A percentile compares a stretch with the other conserved stretches of the same genome.
Evolutionary conservation across 805 yeast species (phyloP).

Genomic region (Candida palmyrensis): DNA sequence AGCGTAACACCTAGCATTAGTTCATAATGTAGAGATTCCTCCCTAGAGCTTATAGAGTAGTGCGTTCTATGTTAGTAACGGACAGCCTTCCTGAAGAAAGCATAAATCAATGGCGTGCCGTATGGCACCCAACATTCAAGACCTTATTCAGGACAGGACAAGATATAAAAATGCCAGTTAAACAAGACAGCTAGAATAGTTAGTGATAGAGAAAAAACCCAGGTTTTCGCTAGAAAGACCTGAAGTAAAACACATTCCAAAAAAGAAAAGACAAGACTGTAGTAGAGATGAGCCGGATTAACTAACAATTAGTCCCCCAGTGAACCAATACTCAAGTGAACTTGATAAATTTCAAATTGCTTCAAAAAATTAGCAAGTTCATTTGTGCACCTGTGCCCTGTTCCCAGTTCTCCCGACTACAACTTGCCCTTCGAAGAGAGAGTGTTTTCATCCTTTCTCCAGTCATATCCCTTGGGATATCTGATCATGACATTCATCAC

Average conservation of each 20-base stretch:
- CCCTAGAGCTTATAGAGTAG: too few species aligned
- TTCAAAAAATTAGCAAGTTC: slow-evolving; percentile 4
- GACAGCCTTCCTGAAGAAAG: too few species aligned
- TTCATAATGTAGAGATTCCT: too few species aligned
- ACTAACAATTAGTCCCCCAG: slow-evolving; percentile 4
- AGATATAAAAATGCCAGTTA: too few species aligned
- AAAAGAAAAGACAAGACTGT: slow-evolving; percentile 4
- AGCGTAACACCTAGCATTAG: too few species aligned
- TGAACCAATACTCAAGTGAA: slow-evolving; percentile 7
- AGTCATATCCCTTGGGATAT: slow-evolving; percentile 29
- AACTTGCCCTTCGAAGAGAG: slow-evolving; percentile 9
- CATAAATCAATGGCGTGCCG: too few species aligned
- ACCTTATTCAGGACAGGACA: too few species aligned
- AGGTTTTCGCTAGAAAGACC: slow-evolving; percentile 1
- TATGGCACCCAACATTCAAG: too few species aligned
- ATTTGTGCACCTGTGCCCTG: slow-evolving; percentile 7
- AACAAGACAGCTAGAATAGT: slow-evolving; percentile 1
- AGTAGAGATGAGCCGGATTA: slow-evolving; percentile 6
- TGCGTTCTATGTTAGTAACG: too few species aligned
- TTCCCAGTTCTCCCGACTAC: slow-evolving; percentile 8
- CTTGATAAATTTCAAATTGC: slow-evolving; percentile 2
- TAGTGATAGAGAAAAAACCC: slow-evolving; percentile 2
- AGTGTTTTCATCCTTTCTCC: slow-evolving; percentile 19
- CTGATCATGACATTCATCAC: slow-evolving; percentile 42
- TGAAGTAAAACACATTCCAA: slow-evolving; percentile 1